phyloP scores from a whole-genome alignment of 2,329 filamentous ascomycete genomes.

The Fusarium agapanthi region DNA sequence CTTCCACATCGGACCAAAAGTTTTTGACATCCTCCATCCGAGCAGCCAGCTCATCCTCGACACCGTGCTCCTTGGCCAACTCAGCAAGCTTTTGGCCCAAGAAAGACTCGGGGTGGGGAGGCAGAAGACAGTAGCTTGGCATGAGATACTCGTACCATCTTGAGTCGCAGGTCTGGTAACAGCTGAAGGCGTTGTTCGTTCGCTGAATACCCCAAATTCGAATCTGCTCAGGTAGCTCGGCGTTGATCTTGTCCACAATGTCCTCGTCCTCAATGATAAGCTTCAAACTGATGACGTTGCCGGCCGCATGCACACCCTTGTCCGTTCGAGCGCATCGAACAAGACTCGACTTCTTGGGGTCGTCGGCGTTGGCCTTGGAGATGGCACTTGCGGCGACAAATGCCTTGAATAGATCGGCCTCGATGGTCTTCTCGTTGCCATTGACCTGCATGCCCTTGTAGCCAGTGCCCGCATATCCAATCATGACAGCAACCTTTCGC shows the following conservation, averaged over 20 bases:
- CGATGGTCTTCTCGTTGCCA: slow-evolving; percentile 86
- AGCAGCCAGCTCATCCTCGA: slow-evolving; percentile 72
- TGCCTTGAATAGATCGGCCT: slow-evolving; percentile 92
- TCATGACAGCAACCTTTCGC: slow-evolving; percentile 93
- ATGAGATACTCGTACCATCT: slow-evolving; percentile 98
- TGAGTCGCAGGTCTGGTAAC: slow-evolving; percentile 94
- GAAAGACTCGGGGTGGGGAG: slow-evolving; percentile 88
- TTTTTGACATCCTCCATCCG: slow-evolving; percentile 79
- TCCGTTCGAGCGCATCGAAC: slow-evolving; percentile 95
- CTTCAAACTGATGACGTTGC: slow-evolving; percentile 94
- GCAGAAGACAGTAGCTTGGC: slow-evolving; percentile 90
- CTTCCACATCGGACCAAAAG: slow-evolving; percentile 87
- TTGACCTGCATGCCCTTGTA: slow-evolving; percentile 98
- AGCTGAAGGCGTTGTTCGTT: slow-evolving; percentile 90
- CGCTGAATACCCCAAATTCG: slow-evolving; percentile 93
- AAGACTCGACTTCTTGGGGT: slow-evolving; percentile 94
- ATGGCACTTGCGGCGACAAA: slow-evolving; percentile 93
- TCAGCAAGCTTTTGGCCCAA: slow-evolving; percentile 86
- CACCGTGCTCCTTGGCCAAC: slow-evolving; percentile 75
- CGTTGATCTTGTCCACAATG: slow-evolving; percentile 91
- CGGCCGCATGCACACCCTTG: slow-evolving; percentile 96
- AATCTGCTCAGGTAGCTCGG: slow-evolving; percentile 84
- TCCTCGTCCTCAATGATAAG: slow-evolving; percentile 92
- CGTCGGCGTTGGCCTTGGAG: slow-evolving; percentile 94
- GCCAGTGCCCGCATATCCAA: slow-evolving; percentile 94